Percentiles rank a stretch among this genome's conserved stretches.
These are phyloP conservation scores for Sugiyamaella grinbergsii DNA, from an alignment of 1,139 yeast species.

Conservation along the genomic window DNA sequence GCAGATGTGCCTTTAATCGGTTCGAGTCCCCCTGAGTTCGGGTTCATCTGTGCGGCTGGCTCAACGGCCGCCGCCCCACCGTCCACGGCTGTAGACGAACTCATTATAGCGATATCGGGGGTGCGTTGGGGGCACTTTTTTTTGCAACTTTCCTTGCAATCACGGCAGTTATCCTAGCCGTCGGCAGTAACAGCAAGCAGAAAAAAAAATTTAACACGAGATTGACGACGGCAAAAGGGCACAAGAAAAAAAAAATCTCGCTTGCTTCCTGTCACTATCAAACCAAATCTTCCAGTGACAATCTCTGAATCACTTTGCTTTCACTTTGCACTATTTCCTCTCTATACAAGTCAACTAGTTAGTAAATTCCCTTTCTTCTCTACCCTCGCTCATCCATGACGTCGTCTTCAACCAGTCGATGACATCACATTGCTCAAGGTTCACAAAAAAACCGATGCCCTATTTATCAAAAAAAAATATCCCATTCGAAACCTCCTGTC, in stretches of 20 bases:
- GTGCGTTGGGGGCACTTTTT: not conserved
- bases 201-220: not conserved
- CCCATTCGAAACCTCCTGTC: no score
- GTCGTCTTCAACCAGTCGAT: conserved; percentile 12
- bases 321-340: no score
- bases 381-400: conserved; percentile 13
- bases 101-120: conserved; percentile 14
- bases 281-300: not conserved
- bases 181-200: not conserved
- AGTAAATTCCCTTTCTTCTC: no score
- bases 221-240: not conserved
- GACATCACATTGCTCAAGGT: conserved; percentile 19
- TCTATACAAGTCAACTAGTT: no score
- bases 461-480: no score
- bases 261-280: not conserved
- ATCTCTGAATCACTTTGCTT: not conserved
- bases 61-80: not conserved
- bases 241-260: not conserved
- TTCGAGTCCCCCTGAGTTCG: not conserved
- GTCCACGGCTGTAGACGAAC: conserved; percentile 5
- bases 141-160: not conserved
- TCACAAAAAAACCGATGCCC: conserved; percentile 2
- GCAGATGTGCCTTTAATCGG: no score
- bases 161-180: not conserved
- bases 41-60: not conserved